Evolutionary conservation across 2,329 filamentous ascomycete species (phyloP).

Genomic region (Neonectria magnoliae): DNA sequence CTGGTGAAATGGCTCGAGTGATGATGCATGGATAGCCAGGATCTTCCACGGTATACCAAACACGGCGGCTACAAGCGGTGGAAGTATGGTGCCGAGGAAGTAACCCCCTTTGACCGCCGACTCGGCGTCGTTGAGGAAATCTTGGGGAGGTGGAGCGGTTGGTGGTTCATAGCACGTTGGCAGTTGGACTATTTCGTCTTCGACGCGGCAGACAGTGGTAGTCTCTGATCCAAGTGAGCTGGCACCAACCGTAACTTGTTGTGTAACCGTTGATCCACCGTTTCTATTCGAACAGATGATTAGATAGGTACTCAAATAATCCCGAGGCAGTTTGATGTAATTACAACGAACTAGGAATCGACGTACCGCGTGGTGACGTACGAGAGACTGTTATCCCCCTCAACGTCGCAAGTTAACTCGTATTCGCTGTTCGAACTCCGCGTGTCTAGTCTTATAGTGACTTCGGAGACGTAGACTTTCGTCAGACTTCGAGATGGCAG

Average conservation of each 20-base stretch:
- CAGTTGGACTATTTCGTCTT: not conserved
- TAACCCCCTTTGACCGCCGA: not conserved
- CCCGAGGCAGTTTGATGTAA: no score
- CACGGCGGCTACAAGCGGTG: not conserved
- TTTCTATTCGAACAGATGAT: not conserved
- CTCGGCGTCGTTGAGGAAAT: not conserved
- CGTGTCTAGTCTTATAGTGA: not conserved
- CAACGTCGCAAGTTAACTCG: not conserved
- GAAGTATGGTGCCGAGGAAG: not conserved
- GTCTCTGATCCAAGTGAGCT: not conserved
- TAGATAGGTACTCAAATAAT: not conserved
- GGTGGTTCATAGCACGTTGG: not conserved
- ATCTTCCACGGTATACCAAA: constrained; percentile 15
- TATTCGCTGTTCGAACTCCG: not conserved
- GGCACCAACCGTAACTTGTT: not conserved
- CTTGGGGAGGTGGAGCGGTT: not conserved
- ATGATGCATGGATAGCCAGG: constrained; percentile 1
- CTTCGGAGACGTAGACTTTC: not conserved
- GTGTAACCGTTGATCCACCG: not conserved
- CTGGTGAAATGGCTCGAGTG: constrained; percentile 4
- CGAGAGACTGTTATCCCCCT: not conserved
- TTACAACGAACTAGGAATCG: no score
- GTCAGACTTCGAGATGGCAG: not conserved
- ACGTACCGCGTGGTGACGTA: constrained; percentile 1
- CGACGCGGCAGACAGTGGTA: not conserved